Base-by-base conservation (phyloP, 345 rosid genomes). In the Reutealis trisperma region DNA sequence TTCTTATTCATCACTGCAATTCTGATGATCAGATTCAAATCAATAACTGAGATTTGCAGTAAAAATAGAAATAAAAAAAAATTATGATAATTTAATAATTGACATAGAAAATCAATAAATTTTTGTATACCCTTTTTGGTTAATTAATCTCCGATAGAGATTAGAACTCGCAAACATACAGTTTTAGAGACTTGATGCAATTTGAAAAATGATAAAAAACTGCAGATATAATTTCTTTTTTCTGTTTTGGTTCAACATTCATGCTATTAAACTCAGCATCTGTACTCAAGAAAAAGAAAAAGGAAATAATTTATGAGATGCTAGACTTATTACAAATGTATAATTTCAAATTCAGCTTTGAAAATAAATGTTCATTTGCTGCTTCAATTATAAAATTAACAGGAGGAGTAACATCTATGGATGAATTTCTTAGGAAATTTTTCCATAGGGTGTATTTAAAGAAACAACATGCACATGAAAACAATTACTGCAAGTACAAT, bases 361-460 rank as follows among this genome's bases (percentile, higher is more conserved):
- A 24, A 49, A 51, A 18, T 75, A 52, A 41, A 16, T 60, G 9
- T 34, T 41, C 13, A 21, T 7, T 42, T 45, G 21, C 45, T 16
- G 12, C 37, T 76, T 74, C 14, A 22, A 67, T 67, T 47, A 71
- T 37, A 37, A 37, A 27, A 37, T 75, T 64, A 24, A 66, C 93
- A 92, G 97, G 98, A 62, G 98, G 99, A 59, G 98, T 93, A 57
- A 91, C 97, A 49, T 91, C 97, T 8, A 91, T 88, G 93, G 89
- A 96, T 83, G 91, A 78, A 49, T 96, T 96, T 77, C 99, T 96
- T 15, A 27, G 69, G 57, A 77, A 90, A 67, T 96, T 96, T 72
- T 93, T 96, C 89, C 90, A 75, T 15, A 42, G 71, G 0, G 97
- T 96, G 14, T 91, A 88, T 75, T 74, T 78, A 70, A 90, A 83